Base-by-base conservation (phyloP, 2,329 filamentous ascomycete genomes). In the Colletotrichum sidae region DNA sequence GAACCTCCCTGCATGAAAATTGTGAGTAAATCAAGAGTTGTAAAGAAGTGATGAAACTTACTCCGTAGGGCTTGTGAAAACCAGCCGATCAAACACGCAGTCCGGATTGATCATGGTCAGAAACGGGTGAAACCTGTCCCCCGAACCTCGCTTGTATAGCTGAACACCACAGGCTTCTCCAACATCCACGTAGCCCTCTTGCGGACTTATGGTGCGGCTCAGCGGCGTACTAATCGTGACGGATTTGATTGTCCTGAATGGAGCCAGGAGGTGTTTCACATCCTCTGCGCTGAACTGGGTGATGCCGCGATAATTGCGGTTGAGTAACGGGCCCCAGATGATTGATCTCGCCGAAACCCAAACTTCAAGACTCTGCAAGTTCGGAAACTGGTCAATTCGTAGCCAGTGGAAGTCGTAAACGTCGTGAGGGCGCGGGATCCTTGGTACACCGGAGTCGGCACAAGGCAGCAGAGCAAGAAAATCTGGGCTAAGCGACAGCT, bases 361-460 rank as follows among this genome's bases (percentile, higher is more conserved):
- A 4, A 60, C 50, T 9, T 37, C 9, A 1, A 65, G 2, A n/a
- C 47, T 46, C 25, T 49, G 6, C 2, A 52, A 25, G 11, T 34
- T 39, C 13, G 37, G 33, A 8, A 51, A 54, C 7, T 54, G 11
- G 8, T 37, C 35, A 3, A 65, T 13, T 2, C 42, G 56, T 4
- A 60, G 50, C 61, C 50, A 65, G 44, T 65, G 56, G 13, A 65
- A 60, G 44, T 60, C 56, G 37, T 65, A 55, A 2, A 25, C 56
- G 10, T 39, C 42, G 44, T 60, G 61, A n/a, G 13, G 44, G 5
- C 35, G 41, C 4, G 33, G 6, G 4, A 54, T 33, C 3, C 39
- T 25, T 6, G 41, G n/a, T 12, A 60, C 25, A 5, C 35, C 42
- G 17, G n/a, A 9, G 1, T 54, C 42, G 9, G 13, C 51, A 35